Evolutionary conservation across 2,329 filamentous ascomycete genomes (phyloP).

Genomic region (Stemphylium beticola): DNA sequence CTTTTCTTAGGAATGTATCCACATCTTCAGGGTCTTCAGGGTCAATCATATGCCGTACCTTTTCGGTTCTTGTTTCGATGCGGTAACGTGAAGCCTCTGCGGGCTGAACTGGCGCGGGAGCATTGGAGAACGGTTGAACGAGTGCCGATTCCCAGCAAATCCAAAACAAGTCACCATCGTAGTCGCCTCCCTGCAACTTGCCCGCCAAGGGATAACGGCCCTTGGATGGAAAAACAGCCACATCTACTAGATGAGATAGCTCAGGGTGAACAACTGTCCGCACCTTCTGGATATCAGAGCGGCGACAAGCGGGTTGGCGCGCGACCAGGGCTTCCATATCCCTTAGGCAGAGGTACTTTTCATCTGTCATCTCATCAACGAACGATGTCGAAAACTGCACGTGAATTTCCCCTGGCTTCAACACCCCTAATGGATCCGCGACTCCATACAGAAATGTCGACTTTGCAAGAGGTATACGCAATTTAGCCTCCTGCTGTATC

Average conservation of each 20-base stretch:
- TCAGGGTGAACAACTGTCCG: constrained; percentile 60
- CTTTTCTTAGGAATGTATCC: constrained; percentile 58
- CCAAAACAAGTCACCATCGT: constrained; percentile 81
- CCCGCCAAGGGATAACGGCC: constrained; percentile 69
- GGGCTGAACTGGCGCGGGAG: constrained; percentile 54
- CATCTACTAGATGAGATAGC: constrained; percentile 73
- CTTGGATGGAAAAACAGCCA: constrained; percentile 75
- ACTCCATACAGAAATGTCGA: constrained; percentile 72
- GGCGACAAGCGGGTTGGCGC: constrained; percentile 71
- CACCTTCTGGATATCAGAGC: constrained; percentile 73
- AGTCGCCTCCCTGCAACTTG: constrained; percentile 79
- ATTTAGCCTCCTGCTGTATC: constrained; percentile 59
- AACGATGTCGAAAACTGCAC: constrained; percentile 71
- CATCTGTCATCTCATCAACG: constrained; percentile 58
- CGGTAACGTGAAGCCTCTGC: constrained; percentile 58
- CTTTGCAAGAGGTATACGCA: constrained; percentile 66
- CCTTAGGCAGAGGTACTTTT: constrained; percentile 61
- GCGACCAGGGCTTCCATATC: constrained; percentile 69
- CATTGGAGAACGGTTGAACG: constrained; percentile 70
- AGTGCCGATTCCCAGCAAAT: constrained; percentile 74
- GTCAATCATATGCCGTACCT: constrained; percentile 55
- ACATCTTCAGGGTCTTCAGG: constrained; percentile 36
- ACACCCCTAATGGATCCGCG: constrained; percentile 66
- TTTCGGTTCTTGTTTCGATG: constrained; percentile 58
- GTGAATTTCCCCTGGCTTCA: constrained; percentile 71